Evolutionary conservation across 768 basidiomycete species (phyloP), one percentile per base, ranked within the genome.

Genomic region (Suillus occidentalis): DNA sequence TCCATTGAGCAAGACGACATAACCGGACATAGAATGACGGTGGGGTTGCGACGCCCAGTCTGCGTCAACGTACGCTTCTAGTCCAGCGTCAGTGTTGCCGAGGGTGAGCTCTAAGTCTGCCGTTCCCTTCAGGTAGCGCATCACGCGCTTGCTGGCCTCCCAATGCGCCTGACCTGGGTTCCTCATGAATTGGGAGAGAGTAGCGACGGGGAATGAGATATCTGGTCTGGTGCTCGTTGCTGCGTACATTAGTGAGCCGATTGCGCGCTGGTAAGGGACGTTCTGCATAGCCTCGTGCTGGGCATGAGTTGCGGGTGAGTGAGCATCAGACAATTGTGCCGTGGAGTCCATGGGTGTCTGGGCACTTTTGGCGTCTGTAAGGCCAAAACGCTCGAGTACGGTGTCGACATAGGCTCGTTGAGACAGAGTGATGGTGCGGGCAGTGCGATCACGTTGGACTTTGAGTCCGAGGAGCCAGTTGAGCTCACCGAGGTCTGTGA

Each of bases 181-280:
- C 0, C 20, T 0, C 22, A 43, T 64, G 34, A 64, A 59, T 10
- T 42, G 25, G 1, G 63, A 39, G 6, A 64, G 56, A 1, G 50
- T 31, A 0, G 37, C 20, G 0, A 79, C 72, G 0, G 79, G 66
- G 58, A 70, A 78, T 0, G 72, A 59, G 34, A 80, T 78, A 56
- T 81, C 76, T 2, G 79, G 80, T 0, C 67, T 63, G 1, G 78
- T 80, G 20, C 69, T 70, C n/a, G 78, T 64, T 0, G 77, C 66
- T 0, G 69, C 63, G 63, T 80, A 79, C 72, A 77, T 77, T 4
- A 81, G 70, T 0, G 72, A 68, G 0, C 80, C 75, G 22, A 81
- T 65, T 16, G 68, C 72, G n/a, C 73, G 64, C 12, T 70, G 63
- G 58, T 80, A 80, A 43, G 60, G 61, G 6, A 47, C 45, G 1